Conservation (phyloP, 345 rosid genomes). For the Streptanthus diversifolius region DNA sequence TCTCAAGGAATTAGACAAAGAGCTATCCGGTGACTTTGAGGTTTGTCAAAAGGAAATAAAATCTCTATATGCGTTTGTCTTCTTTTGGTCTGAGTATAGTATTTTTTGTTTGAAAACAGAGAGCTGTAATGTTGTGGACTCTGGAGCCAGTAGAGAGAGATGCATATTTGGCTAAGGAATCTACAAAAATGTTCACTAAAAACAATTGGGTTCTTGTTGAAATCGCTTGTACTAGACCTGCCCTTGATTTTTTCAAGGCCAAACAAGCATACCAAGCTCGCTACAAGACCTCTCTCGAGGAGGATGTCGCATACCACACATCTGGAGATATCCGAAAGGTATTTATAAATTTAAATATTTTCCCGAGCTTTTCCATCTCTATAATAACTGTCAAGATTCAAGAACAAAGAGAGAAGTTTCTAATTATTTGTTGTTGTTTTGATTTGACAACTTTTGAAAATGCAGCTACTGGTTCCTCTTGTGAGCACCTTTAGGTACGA, state of each 20-base stretch:
- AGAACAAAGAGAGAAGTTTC: not conserved
- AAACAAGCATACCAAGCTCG: conserved; percentile 80
- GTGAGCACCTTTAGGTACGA: conserved; percentile 72
- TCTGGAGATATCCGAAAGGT: conserved; percentile 82
- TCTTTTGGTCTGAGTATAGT: not conserved
- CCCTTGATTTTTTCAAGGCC: conserved; percentile 51
- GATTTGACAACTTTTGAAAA: not conserved
- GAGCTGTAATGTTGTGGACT: conserved; percentile 64
- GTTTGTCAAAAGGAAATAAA: conserved; percentile 26
- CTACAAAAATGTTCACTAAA: conserved; percentile 62
- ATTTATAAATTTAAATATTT: not conserved
- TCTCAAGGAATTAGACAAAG: conserved; percentile 56
- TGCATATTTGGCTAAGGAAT: conserved; percentile 71
- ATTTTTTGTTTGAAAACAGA: conserved; percentile 38
- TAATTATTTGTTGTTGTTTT: not conserved
- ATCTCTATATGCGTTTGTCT: not conserved
- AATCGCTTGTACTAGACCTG: conserved; percentile 75
- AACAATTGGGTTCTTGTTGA: conserved; percentile 77
- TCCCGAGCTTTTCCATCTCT: not conserved
- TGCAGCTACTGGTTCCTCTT: conserved; percentile 81
- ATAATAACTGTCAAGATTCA: not conserved
- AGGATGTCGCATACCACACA: conserved; percentile 83
- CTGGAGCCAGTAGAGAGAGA: conserved; percentile 76
- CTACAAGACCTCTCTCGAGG: conserved; percentile 76
- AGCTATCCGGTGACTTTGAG: conserved; percentile 84